Evolutionary conservation across 176 grass and related monocot genomes (phyloP).

Genomic region (Microstegium vimineum): DNA sequence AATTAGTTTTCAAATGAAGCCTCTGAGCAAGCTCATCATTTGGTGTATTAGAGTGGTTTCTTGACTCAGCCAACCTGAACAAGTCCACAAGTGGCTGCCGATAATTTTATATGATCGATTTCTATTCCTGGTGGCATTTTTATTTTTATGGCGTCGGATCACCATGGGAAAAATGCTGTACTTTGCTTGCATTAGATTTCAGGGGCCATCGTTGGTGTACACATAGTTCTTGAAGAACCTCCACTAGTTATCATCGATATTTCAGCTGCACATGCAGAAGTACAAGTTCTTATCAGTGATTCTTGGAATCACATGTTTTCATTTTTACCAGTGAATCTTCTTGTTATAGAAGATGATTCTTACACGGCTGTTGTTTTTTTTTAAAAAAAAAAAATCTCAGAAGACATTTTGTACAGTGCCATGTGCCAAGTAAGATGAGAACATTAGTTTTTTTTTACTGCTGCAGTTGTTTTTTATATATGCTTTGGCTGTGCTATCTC

Average conservation of each 20-base stretch:
- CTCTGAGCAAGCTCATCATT: background rate
- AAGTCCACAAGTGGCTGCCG: background rate
- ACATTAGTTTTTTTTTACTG: background rate
- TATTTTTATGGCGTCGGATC: background rate
- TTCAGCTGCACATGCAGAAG: background rate
- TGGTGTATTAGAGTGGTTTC: slow-evolving; percentile 17
- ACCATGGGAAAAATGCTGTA: background rate
- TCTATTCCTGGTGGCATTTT: background rate
- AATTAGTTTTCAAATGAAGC: background rate
- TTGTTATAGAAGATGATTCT: slow-evolving; percentile 1
- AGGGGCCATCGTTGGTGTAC: background rate
- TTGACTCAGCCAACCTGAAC: slow-evolving; percentile 21
- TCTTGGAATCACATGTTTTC: background rate
- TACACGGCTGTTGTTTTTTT: background rate
- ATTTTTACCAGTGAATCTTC: background rate
- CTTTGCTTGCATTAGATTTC: background rate
- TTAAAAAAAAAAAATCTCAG: background rate
- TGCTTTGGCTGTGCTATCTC: slow-evolving; percentile 1
- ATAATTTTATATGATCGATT: background rate
- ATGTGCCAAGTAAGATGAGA: slow-evolving; percentile 3
- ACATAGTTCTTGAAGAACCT: background rate
- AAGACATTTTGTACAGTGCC: background rate
- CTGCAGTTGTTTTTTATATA: background rate
- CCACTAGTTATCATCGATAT: background rate
- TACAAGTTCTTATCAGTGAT: background rate